Conservation (phyloP, 1,139 yeast genomes). For the Protomyces pachydermus region DNA sequence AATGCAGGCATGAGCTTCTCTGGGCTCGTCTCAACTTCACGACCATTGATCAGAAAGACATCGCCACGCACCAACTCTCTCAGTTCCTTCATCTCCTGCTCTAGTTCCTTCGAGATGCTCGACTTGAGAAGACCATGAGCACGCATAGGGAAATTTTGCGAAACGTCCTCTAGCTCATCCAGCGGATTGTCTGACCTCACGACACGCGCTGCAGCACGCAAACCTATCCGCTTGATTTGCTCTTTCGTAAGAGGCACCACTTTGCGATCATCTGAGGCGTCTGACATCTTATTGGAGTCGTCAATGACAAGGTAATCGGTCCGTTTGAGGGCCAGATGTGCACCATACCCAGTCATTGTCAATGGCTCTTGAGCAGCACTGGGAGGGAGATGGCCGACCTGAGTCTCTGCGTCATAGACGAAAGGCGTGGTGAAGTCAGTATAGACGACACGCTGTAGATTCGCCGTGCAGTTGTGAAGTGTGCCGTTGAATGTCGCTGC, state of each 20-base stretch:
- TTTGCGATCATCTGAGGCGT: background rate
- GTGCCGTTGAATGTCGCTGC: slow-evolving; percentile 37
- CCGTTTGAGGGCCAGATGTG: slow-evolving; percentile 55
- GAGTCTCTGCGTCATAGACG: background rate
- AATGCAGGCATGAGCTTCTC: slow-evolving; percentile 37
- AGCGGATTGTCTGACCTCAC: slow-evolving; percentile 36
- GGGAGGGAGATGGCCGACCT: slow-evolving; percentile 11
- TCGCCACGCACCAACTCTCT: slow-evolving; percentile 36
- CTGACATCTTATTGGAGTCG: slow-evolving; percentile 42
- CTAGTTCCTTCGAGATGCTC: slow-evolving; percentile 30
- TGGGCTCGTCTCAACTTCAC: slow-evolving; percentile 32
- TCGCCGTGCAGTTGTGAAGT: slow-evolving; percentile 40
- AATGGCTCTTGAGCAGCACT: background rate
- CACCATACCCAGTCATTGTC: slow-evolving; percentile 60
- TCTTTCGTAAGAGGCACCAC: slow-evolving; percentile 33
- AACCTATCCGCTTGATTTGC: slow-evolving; percentile 38
- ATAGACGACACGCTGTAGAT: slow-evolving; percentile 35
- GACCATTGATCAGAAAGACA: slow-evolving; percentile 42
- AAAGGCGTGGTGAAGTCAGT: slow-evolving; percentile 13
- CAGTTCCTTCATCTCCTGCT: slow-evolving; percentile 35
- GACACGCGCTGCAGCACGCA: slow-evolving; percentile 38
- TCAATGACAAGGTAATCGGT: slow-evolving; percentile 62
- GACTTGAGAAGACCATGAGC: slow-evolving; percentile 34
- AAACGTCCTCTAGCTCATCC: slow-evolving; percentile 37
- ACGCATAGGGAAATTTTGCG: slow-evolving; percentile 40